These are phyloP conservation scores for Candida loeiensis DNA, from an alignment of 805 yeast species.

Conservation along the genomic window DNA sequence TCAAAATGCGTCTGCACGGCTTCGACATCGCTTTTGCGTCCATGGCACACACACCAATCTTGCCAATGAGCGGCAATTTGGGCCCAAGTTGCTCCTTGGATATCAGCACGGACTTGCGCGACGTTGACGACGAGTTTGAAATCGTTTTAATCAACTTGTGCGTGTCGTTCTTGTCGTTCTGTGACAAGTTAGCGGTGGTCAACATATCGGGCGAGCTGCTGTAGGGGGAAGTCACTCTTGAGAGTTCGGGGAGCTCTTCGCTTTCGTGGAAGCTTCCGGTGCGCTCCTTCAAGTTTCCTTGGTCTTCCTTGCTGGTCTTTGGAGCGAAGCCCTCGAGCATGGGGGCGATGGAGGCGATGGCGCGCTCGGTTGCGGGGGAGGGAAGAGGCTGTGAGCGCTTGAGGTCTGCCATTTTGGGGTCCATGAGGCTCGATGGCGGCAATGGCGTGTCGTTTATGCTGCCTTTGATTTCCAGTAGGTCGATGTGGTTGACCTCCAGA, in stretches of 20 bases:
- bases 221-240: not conserved
- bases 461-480: not conserved
- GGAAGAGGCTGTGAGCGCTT: slow-evolving; percentile 13
- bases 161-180: slow-evolving; percentile 14
- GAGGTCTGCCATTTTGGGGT: not conserved
- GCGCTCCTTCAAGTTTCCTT: slow-evolving; percentile 2
- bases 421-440: not conserved
- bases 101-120: slow-evolving; percentile 30
- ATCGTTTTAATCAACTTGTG: slow-evolving; percentile 32
- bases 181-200: slow-evolving; percentile 17
- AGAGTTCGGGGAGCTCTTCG: not conserved
- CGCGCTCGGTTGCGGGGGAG: slow-evolving; percentile 44
- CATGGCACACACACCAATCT: slow-evolving; percentile 98
- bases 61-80: slow-evolving; percentile 72
- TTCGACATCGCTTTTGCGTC: slow-evolving; percentile 93
- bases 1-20: slow-evolving; percentile 90
- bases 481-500: not conserved
- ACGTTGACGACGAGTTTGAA: slow-evolving; percentile 32
- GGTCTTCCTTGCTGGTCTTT: slow-evolving; percentile 49
- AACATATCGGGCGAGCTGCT: slow-evolving; percentile 10
- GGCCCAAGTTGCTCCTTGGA: slow-evolving; percentile 43
- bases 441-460: not conserved
- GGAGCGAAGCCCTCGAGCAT: slow-evolving; percentile 72
- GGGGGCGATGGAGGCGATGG: slow-evolving; percentile 79
- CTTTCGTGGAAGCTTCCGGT: not conserved